Percentiles rank a stretch among this genome's conserved stretches.
phyloP scores from a whole-genome alignment of 2,329 filamentous ascomycete genomes.

The Colletotrichum sp. region DNA sequence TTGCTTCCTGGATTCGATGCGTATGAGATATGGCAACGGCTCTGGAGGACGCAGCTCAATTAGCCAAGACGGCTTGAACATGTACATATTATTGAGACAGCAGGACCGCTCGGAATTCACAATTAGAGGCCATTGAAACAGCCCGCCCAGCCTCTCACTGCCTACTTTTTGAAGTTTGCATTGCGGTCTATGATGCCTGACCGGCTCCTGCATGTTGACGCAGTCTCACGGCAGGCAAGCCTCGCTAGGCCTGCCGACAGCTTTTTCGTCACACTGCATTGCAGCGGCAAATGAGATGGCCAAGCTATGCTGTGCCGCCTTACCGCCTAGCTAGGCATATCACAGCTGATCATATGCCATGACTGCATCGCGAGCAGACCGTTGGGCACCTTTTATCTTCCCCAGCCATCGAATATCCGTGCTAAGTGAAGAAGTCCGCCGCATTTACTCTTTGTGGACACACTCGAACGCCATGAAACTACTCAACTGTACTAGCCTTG shows the following conservation, averaged over 20 bases:
- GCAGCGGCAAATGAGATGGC: background rate
- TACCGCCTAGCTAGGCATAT: background rate
- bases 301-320: background rate
- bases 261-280: background rate
- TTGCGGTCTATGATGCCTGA: background rate
- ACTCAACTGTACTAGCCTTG: background rate
- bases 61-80: background rate
- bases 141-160: fast-evolving
- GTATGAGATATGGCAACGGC: background rate
- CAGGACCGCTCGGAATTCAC: fast-evolving
- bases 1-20: background rate
- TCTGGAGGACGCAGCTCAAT: background rate
- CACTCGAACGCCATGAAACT: background rate
- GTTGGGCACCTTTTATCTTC: background rate
- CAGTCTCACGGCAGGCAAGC: background rate
- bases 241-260: background rate
- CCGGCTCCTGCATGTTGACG: background rate
- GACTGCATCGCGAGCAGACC: background rate
- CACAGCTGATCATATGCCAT: background rate
- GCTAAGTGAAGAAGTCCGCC: background rate
- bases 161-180: background rate
- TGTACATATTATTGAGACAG: background rate
- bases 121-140: background rate
- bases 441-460: fast-evolving
- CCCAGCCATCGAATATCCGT: background rate